Percentiles rank a stretch among this genome's conserved stretches.
Conservation (phyloP, 345 rosid species). For the rapeseed (Brassica napus) region DNA sequence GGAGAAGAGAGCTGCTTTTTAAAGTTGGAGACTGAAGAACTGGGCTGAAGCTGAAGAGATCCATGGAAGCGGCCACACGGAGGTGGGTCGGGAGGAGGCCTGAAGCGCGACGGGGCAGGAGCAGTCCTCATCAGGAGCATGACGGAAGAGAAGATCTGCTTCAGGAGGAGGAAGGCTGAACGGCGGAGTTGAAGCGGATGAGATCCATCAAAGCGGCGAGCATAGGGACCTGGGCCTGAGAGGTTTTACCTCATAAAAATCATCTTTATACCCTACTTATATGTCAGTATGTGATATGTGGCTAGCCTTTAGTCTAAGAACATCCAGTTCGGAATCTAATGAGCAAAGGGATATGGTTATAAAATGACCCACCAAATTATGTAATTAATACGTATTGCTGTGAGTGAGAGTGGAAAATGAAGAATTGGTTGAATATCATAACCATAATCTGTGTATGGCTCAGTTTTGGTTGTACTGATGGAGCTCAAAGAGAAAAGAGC, state of each 20-base stretch:
- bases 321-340: slow-evolving; percentile 13
- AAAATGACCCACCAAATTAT: neutral
- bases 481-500: neutral
- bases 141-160: too few species aligned
- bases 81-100: too few species aligned
- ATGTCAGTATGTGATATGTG: neutral
- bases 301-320: slow-evolving; percentile 11
- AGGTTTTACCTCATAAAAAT: neutral
- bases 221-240: too few species aligned
- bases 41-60: too few species aligned
- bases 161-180: too few species aligned
- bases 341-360: neutral
- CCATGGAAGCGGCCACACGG: too few species aligned
- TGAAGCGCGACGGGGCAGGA: too few species aligned
- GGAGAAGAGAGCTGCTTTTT: too few species aligned
- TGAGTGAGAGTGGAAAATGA: neutral
- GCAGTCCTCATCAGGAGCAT: too few species aligned
- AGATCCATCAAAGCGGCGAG: too few species aligned
- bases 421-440: neutral
- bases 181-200: too few species aligned
- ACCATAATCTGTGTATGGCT: neutral
- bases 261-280: neutral
- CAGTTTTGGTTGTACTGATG: neutral
- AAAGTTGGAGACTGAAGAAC: too few species aligned
- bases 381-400: neutral